Evolutionary conservation across 176 grass and related monocot genomes (phyloP), one percentile per base, ranked within the genome.

Genomic region (Zoysia pacifica): DNA sequence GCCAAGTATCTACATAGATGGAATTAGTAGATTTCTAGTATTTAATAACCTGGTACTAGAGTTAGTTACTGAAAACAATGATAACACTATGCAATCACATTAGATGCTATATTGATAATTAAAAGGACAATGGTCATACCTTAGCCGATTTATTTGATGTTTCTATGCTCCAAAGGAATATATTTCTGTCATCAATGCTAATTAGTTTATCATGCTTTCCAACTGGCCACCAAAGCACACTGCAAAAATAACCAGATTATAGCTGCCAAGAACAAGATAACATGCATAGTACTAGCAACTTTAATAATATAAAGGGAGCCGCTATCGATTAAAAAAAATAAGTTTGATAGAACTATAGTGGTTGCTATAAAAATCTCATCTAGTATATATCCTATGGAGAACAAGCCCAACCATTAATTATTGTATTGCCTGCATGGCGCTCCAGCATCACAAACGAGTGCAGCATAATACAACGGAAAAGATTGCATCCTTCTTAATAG

Each of bases 91-190:
- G 19, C n/a, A 62, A 63, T 49, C 43, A 18, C 13, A 54, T 18
- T 64, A 3, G 1, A 84, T 86, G 36, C 36, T 16, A 72, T 65
- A 11, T 65, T 63, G 85, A 35, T 82, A 65, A 78, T 52, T 11
- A 63, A 67, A 64, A 81, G 59, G 62, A 66, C 40, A 59, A 62
- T 63, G 41, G 62, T 11, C 74, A 85, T 76, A 93, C 94, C 86
- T 95, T 93, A 65, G 88, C 92, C 44, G 69, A 81, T 78, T 91
- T 94, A 82, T 89, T 94, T 79, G 96, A 91, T 11, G 90, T 67
- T 77, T 99, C 90, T 81, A 99, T 85, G 81, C 79, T 95, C 96
- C 92, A 99, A n/a, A 95, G 81, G 52, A 86, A 93, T 86, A 99
- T 75, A 86, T 89, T 95, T 83, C 92, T 90, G 49, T 95, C 96